Evolutionary conservation across 2,329 filamentous ascomycete species (phyloP), one percentile per base, ranked within the genome.

Genomic region (Talaromyces sp.): DNA sequence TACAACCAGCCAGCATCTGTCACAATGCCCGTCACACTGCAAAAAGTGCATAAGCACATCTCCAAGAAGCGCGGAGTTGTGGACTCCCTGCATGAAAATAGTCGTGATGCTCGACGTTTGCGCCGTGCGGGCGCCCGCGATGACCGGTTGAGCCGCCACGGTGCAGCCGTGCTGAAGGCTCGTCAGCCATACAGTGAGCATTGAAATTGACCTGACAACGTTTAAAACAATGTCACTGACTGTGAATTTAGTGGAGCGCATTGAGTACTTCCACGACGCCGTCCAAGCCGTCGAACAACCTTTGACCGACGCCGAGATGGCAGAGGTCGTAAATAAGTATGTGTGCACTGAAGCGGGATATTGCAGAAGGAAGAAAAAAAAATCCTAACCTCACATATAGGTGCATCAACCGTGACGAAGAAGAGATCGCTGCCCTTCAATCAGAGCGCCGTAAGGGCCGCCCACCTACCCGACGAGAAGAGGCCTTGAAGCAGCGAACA

Each of bases 31-130:
- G 50, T 52, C 27, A 84, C 87, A 40, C 76, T 97, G 6, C 78
- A 85, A 58, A 97, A 97, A 71, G 89, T 94, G 17, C 85, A 89
- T 58, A 97, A 97, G 77, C 86, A 91, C 60, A 93, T 97, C 60
- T 79, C 86, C 30, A 96, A 96, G 78, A 97, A 97, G 82, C 86
- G 88, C 61, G 85, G 86, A 17, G 85, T 86, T 35, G 82, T 90
- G 42, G 86, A 87, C 27, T 82, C 87, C 11, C 81, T 97, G 19
- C 93, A 97, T 68, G 88, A 91, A 73, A 91, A 91, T 70, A 96
- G 91, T 55, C 83, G 94, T 61, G 90, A 97, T 77, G 89, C 91
- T 3, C 84, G 88, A 67, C 84, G 90, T 47, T 78, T 97, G 58
- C 88, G 91, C 70, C 84, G 86, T 65, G 94, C 94, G 17, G 84